Percentiles rank a stretch among this genome's conserved stretches.
Evolutionary conservation across 306 rosid species (phyloP).

Genomic region (Neltuma alba): DNA sequence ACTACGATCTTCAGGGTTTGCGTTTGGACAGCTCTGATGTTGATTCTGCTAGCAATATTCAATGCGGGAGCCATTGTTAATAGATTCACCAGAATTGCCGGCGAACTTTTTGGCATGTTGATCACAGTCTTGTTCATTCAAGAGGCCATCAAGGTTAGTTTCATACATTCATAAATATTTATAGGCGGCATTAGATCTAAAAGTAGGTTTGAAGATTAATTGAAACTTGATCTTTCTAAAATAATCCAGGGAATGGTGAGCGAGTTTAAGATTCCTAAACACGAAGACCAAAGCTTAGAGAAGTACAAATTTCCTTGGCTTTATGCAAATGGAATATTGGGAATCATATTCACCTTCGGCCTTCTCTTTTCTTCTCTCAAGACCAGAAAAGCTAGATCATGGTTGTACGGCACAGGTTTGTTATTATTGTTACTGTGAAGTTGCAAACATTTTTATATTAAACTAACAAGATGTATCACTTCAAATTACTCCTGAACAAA

Average conservation of each 20-base stretch:
- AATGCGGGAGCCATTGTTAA: slow-evolving; percentile 73
- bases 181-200: too few species aligned
- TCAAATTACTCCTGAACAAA: neutral
- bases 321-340: slow-evolving; percentile 79
- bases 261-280: slow-evolving; percentile 71
- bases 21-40: slow-evolving; percentile 81
- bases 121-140: slow-evolving; percentile 84
- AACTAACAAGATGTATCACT: neutral
- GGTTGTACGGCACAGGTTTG: slow-evolving; percentile 88
- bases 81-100: slow-evolving; percentile 84
- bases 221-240: slow-evolving; percentile 18
- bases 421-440: neutral
- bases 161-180: neutral
- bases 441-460: neutral
- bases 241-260: slow-evolving; percentile 69
- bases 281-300: slow-evolving; percentile 47
- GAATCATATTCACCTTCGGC: slow-evolving; percentile 71
- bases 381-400: slow-evolving; percentile 86
- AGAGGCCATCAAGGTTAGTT: slow-evolving; percentile 81
- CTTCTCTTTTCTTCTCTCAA: slow-evolving; percentile 74
- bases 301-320: slow-evolving; percentile 62
- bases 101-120: slow-evolving; percentile 89
- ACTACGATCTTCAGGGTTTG: slow-evolving; percentile 44
- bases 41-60: slow-evolving; percentile 75
- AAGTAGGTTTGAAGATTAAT: slow-evolving; percentile 19